Evolutionary conservation across 257 asterid genomes (phyloP), one percentile per base, ranked within the genome.

Genomic region (Solanum lycopersicoides): DNA sequence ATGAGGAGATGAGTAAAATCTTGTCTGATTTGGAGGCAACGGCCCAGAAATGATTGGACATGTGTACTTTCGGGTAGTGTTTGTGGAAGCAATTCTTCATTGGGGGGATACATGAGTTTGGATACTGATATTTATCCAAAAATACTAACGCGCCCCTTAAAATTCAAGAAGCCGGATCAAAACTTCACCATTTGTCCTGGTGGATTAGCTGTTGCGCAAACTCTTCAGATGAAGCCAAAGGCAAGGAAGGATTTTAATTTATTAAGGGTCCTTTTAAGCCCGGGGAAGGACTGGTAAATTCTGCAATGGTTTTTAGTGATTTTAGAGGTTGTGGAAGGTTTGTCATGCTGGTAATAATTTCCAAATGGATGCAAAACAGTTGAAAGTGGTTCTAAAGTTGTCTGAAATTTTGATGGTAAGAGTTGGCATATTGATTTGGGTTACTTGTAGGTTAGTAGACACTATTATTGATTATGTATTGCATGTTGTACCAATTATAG

Each of bases 1-100:
- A 88, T 35, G 94, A 93, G 90, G 96, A 92, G 42, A 85, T 95
- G 92, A 69, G 88, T 86, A 86, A 75, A 28, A 94, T 95, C 50
- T 91, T 95, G 80, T 90, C 95, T 9, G 75, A 86, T 82, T 73
- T 85, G 90, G 94, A 91, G 89, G 85, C 89, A 6, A 82, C 84
- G 20, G 76, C 86, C 42, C 84, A 88, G 86, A 90, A 90, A 89
- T 93, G 92, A 93, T 85, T 18, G 85, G 69, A 30, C 13, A 28
- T 20, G 69, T 82, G 12, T 18, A 53, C 42, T 82, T 20, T 2
- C 4, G 69, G 45, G 44, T 50, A 11, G 47, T 53, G 13, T 82
- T 32, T 82, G 69, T 50, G 71, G 45, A 50, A 65, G 32, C 6
- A 32, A 30, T 82, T 82, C 85, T 82, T 82, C 85, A 32, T 50